Base-by-base conservation (phyloP, 2,329 filamentous ascomycete species). In the Xylaria sp. region DNA sequence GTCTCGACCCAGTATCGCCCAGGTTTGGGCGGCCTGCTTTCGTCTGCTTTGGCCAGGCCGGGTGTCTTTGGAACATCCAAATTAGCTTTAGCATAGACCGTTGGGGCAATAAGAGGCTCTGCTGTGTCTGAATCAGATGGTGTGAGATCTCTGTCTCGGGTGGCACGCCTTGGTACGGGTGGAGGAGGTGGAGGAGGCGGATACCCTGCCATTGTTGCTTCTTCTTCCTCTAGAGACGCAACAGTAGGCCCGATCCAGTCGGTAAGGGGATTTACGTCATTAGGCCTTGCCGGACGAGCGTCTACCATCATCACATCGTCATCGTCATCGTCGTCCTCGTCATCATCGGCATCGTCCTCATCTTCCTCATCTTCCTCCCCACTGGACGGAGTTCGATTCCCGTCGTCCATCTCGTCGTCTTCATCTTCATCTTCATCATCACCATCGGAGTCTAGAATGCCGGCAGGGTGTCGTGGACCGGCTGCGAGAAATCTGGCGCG, bases 1-100 rank as follows among this genome's bases (percentile, higher is more conserved):
- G 91, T 93, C 74, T 93, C 91, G 42, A 96, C 85, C 95, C 95
- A 98, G 80, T 98, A 95, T 62, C 88, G 86, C 13, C 93, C 90
- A 12, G 93, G 91, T 63, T 86, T 87, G n/a, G 88, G 86, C 12
- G 87, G 85, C 54, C 79, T 73, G 60, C 81, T 79, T 72, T 85
- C 86, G 5, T 80, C 78, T 4, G 74, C 68, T 63, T 78, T 77
- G 10, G 75, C 71, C n/a, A 80, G 76, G 25, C 88, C 88, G 0
- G 94, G 94, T 0, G 96, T 98, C 77, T 91, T 92, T 5, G 96
- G 96, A 27, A 98, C 91, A 12, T 91, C 88, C 37, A 92, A 80
- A 68, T 90, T 90, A 3, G 87, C 86, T 76, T 91, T 92, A 25
- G 87, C 84, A 75, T 88, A 90, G 13, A 89, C 84, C 0, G 83